Conservation (phyloP, 2,329 filamentous ascomycete species). For the Colletotrichum eleusines region DNA sequence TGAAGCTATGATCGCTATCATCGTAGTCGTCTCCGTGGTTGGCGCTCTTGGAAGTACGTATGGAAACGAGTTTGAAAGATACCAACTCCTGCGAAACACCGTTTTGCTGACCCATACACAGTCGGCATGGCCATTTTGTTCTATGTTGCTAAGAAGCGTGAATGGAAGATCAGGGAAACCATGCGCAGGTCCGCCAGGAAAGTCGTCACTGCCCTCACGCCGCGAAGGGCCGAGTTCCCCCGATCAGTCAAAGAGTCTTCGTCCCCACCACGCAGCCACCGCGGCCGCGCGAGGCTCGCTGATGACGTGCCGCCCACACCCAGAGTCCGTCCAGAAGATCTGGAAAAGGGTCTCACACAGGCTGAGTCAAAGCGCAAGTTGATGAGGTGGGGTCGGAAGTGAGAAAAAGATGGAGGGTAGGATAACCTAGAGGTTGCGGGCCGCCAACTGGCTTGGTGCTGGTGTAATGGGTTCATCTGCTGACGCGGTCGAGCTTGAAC, state of each 20-base stretch:
- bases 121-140: slow-evolving; percentile 77
- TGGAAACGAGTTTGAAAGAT: background rate
- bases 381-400: slow-evolving; percentile 47
- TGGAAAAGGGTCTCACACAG: slow-evolving; percentile 68
- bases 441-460: slow-evolving; percentile 39
- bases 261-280: slow-evolving; percentile 36
- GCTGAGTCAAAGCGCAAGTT: slow-evolving; percentile 53
- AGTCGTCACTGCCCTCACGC: slow-evolving; percentile 72
- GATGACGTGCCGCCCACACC: slow-evolving; percentile 72
- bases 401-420: background rate
- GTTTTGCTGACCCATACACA: slow-evolving; percentile 48
- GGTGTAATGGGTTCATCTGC: slow-evolving; percentile 27
- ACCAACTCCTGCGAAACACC: background rate
- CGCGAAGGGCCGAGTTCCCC: slow-evolving; percentile 71
- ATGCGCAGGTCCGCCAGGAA: slow-evolving; percentile 76
- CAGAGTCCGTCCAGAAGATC: slow-evolving; percentile 64
- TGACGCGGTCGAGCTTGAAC: slow-evolving; percentile 19
- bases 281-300: slow-evolving; percentile 47
- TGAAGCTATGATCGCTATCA: slow-evolving; percentile 79
- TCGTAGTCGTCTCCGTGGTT: slow-evolving; percentile 76
- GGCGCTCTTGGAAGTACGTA: slow-evolving; percentile 76
- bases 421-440: background rate
- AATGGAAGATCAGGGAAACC: slow-evolving; percentile 82
- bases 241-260: slow-evolving; percentile 63
- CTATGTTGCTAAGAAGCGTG: slow-evolving; percentile 84